These are phyloP conservation scores for Phytopythium chamaehyphon DNA, from an alignment of 352 stramenopile genomes.

Conservation along the genomic window DNA sequence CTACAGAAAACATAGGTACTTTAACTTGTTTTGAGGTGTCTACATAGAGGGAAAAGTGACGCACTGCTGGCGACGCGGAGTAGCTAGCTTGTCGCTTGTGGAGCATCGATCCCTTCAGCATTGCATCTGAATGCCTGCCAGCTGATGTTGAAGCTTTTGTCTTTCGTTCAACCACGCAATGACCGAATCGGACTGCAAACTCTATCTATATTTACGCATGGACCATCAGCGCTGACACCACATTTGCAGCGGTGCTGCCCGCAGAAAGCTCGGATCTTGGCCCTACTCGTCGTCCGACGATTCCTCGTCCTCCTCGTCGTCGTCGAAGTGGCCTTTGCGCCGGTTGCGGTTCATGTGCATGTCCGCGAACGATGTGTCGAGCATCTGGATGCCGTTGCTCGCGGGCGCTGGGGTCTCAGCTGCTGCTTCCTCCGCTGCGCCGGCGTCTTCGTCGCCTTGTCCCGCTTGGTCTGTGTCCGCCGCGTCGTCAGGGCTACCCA, in stretches of 20 bases:
- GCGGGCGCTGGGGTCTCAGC: slow-evolving; percentile 1
- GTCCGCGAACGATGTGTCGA: slow-evolving; percentile 39
- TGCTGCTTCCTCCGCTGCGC: slow-evolving; percentile 9
- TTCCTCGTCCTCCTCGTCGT: slow-evolving; percentile 60
- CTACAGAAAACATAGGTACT: too few relatives aligned
- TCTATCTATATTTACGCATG: neutral
- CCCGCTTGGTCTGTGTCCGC: slow-evolving; percentile 13
- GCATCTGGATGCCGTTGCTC: slow-evolving; percentile 55
- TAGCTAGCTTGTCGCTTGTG: slow-evolving; percentile 6
- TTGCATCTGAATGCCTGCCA: neutral
- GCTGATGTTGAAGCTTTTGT: too few relatives aligned
- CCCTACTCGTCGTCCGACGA: slow-evolving; percentile 12
- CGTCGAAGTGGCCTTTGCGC: slow-evolving; percentile 66
- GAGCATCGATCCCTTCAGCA: slow-evolving; percentile 7
- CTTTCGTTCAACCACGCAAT: too few relatives aligned
- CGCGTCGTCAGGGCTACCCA: slow-evolving; percentile 9
- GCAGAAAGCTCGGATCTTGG: too few relatives aligned
- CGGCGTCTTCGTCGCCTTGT: slow-evolving; percentile 13
- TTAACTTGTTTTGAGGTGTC: too few relatives aligned
- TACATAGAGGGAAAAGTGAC: too few relatives aligned
- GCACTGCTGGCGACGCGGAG: neutral
- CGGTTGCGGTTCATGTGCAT: slow-evolving; percentile 78
- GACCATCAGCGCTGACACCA: too few relatives aligned
- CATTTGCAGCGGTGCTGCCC: too few relatives aligned
- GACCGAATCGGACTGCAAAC: too few relatives aligned